These are phyloP conservation scores for Termitomyces sp. DNA, from an alignment of 768 basidiomycete genomes.

Conservation along the genomic window DNA sequence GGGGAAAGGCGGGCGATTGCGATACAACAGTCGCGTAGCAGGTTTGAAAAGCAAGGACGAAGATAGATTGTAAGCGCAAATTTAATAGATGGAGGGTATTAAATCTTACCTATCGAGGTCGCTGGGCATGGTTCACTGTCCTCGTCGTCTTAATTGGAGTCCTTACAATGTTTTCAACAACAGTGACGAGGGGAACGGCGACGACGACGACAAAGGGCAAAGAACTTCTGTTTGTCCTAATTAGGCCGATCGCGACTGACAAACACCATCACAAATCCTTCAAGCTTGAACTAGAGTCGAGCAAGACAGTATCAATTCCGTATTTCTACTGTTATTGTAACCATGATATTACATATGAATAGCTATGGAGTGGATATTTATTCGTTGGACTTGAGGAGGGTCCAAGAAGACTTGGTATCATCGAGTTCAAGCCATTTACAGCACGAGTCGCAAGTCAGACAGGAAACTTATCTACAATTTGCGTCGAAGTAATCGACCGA, in stretches of 20 bases:
- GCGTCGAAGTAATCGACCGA: neutral
- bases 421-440: conserved; percentile 1
- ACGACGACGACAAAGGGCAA: neutral
- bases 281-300: neutral
- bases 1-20: neutral
- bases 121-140: conserved; percentile 15
- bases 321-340: conserved; percentile 10
- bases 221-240: conserved; percentile 1
- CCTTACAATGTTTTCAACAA: too few species aligned
- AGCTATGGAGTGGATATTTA: neutral
- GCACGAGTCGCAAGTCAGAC: neutral
- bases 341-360: conserved; percentile 7
- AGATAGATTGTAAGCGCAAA: neutral
- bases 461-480: neutral
- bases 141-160: neutral
- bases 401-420: neutral
- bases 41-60: neutral
- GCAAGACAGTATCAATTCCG: neutral
- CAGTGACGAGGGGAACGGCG: neutral
- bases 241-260: conserved; percentile 7
- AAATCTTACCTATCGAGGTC: conserved; percentile 19
- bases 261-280: neutral
- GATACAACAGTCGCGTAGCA: neutral
- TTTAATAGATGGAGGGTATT: neutral
- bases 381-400: neutral